Conservation (phyloP, 1,139 yeast species). For the Pichia sorboxylosa region DNA sequence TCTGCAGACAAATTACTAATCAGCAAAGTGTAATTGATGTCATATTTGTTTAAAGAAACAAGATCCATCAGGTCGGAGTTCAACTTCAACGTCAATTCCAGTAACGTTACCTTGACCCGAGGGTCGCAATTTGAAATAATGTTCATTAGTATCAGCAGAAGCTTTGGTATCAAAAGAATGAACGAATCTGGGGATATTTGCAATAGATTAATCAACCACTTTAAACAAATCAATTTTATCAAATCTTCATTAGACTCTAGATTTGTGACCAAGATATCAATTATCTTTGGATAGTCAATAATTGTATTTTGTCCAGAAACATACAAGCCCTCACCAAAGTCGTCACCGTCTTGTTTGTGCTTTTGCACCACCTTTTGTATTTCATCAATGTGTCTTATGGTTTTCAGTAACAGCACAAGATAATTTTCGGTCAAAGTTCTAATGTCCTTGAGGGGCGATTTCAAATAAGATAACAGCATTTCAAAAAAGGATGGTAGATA, state of each 20-base stretch:
- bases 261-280: constrained; percentile 69
- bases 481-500: constrained; percentile 84
- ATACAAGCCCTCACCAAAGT: constrained; percentile 41
- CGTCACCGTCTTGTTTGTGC: constrained; percentile 15
- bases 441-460: constrained; percentile 80
- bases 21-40: constrained; percentile 44
- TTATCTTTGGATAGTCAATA: constrained; percentile 69
- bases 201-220: constrained; percentile 73
- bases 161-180: constrained; percentile 48
- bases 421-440: constrained; percentile 75
- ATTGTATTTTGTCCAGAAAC: constrained; percentile 81
- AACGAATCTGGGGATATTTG: constrained; percentile 70
- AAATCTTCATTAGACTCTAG: constrained; percentile 65
- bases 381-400: constrained; percentile 62
- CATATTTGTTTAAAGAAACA: constrained; percentile 26
- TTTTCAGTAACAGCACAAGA: constrained; percentile 65
- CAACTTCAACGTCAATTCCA: constrained; percentile 43
- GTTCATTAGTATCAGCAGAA: constrained; percentile 45
- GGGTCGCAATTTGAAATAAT: constrained; percentile 43
- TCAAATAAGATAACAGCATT: constrained; percentile 69
- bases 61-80: constrained; percentile 38
- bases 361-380: constrained; percentile 36
- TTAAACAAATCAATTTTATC: constrained; percentile 67
- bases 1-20: constrained; percentile 52
- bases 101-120: no score